Conservation (phyloP, 163 green algal species). For the Trebouxiophyceae sp. region DNA sequence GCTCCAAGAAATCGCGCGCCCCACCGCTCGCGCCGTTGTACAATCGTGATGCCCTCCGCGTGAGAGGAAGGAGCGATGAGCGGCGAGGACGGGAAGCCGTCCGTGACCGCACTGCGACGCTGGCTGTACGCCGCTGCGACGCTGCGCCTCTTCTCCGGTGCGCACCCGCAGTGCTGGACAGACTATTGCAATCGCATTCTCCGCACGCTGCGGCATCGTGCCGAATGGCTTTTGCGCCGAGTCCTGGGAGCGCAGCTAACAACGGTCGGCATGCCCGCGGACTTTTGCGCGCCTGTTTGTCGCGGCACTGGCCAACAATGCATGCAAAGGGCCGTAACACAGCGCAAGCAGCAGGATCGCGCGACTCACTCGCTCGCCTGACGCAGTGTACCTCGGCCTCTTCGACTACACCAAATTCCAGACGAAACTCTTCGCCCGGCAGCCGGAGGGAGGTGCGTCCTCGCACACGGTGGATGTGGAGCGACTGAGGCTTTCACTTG, state of each 20-base stretch:
- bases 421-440: slow-evolving; percentile 58
- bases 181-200: neutral
- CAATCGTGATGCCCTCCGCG: too few relatives aligned
- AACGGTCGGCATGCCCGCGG: too few relatives aligned
- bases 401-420: slow-evolving; percentile 44
- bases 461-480: neutral
- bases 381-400: slow-evolving; percentile 58
- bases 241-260: too few relatives aligned
- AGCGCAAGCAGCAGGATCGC: too few relatives aligned
- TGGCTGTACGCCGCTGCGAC: slow-evolving; percentile 68
- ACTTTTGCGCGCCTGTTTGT: too few relatives aligned
- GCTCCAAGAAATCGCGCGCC: too few relatives aligned
- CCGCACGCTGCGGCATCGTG: neutral
- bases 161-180: neutral
- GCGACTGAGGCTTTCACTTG: neutral
- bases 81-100: too few relatives aligned
- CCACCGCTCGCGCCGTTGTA: too few relatives aligned
- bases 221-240: slow-evolving; percentile 2
- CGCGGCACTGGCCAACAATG: too few relatives aligned
- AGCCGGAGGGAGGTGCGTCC: slow-evolving; percentile 55
- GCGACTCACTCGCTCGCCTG: too few relatives aligned
- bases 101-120: slow-evolving; percentile 49
- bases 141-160: slow-evolving; percentile 61
- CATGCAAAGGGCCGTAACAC: too few relatives aligned
- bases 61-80: too few relatives aligned